Evolutionary conservation across 2,329 filamentous ascomycete genomes (phyloP).

Genomic region (Bipolaris gigantea): DNA sequence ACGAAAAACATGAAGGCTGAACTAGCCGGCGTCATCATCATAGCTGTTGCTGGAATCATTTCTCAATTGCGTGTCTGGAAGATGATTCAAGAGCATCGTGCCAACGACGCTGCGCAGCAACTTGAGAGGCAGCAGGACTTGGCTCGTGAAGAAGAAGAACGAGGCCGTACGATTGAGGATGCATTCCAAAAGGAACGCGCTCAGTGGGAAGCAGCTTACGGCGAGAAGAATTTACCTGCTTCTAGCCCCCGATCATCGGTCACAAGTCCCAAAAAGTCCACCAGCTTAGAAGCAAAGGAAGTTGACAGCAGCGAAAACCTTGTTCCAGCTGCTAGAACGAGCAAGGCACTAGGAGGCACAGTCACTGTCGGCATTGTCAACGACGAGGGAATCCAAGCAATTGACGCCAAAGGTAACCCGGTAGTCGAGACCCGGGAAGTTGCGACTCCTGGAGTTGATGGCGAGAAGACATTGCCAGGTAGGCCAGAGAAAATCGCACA

Average conservation of each 20-base stretch:
- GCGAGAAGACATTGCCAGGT: constrained; percentile 5
- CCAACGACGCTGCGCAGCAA: constrained; percentile 50
- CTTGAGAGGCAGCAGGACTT: constrained; percentile 60
- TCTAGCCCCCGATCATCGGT: constrained; percentile 55
- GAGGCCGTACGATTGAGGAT: constrained; percentile 68
- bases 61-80: constrained; percentile 88
- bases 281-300: constrained; percentile 40
- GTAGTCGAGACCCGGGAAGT: constrained; percentile 13
- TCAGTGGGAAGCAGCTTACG: constrained; percentile 79
- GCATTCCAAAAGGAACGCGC: constrained; percentile 63
- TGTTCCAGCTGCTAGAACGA: constrained; percentile 39
- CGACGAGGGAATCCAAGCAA: constrained; percentile 50
- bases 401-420: constrained; percentile 38
- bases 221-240: constrained; percentile 57
- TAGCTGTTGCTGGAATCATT: constrained; percentile 74
- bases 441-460: background rate
- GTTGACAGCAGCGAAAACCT: constrained; percentile 52
- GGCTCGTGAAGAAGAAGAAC: constrained; percentile 67
- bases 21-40: constrained; percentile 73
- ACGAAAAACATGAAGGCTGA: constrained; percentile 87
- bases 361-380: constrained; percentile 59
- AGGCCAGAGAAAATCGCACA: constrained; percentile 7
- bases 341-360: constrained; percentile 43
- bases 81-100: constrained; percentile 63
- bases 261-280: constrained; percentile 38